Conservation (phyloP, 2,329 filamentous ascomycete species). For the Ophidiomyces ophidiicola region DNA sequence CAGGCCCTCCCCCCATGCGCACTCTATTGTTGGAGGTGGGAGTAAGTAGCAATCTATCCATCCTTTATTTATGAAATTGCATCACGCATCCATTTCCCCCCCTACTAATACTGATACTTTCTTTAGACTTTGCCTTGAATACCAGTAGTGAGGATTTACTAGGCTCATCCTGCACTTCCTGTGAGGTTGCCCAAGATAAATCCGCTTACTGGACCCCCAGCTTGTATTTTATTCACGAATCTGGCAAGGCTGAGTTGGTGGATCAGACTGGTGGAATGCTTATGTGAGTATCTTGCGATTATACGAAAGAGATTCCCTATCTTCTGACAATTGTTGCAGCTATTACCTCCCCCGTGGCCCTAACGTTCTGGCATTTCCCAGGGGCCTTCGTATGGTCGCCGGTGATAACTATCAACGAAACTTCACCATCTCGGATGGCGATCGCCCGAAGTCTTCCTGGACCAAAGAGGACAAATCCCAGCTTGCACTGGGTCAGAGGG, state of each 20-base stretch:
- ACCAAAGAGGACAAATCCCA: constrained; percentile 53
- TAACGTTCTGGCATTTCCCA: constrained; percentile 58
- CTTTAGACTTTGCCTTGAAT: constrained; percentile 51
- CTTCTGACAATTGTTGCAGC: constrained; percentile 31
- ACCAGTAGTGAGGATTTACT: constrained; percentile 47
- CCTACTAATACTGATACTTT: not conserved
- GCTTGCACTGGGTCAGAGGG: constrained; percentile 59
- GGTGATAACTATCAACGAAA: constrained; percentile 57
- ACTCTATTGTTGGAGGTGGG: constrained; percentile 62
- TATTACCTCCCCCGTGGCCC: constrained; percentile 73
- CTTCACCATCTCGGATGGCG: constrained; percentile 57
- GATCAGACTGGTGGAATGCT: constrained; percentile 70
- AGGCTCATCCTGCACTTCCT: constrained; percentile 62
- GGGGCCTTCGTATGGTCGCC: constrained; percentile 69
- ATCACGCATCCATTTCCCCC: not conserved
- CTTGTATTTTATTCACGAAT: constrained; percentile 62
- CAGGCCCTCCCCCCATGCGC: constrained; percentile 51
- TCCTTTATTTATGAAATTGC: too few relatives aligned
- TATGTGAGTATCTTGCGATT: constrained; percentile 48
- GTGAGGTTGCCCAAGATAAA: constrained; percentile 64
- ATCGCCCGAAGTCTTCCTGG: constrained; percentile 61
- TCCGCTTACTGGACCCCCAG: constrained; percentile 80
- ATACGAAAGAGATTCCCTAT: constrained; percentile 3
- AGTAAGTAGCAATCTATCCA: constrained; percentile 43
- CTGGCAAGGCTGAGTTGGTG: constrained; percentile 57